Evolutionary conservation across 768 basidiomycete species (phyloP).

Genomic region (Lentinus brumalis): DNA sequence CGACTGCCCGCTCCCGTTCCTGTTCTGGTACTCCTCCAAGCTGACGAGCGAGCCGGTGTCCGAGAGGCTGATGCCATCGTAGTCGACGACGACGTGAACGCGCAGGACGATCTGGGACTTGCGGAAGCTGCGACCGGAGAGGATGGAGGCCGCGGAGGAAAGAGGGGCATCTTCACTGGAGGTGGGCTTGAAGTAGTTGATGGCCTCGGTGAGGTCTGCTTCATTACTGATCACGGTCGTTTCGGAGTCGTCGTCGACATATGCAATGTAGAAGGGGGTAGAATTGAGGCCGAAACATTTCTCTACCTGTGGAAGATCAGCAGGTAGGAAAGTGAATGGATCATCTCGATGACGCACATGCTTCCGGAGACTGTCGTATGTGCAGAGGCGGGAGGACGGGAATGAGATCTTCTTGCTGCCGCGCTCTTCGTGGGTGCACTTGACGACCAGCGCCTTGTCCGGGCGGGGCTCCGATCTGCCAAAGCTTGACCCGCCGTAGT

Average conservation of each 20-base stretch:
- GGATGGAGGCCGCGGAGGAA: slow-evolving; percentile 73
- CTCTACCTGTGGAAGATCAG: slow-evolving; percentile 59
- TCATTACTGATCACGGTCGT: slow-evolving; percentile 69
- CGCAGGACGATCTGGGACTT: slow-evolving; percentile 74
- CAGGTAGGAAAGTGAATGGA: neutral
- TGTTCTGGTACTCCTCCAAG: slow-evolving; percentile 66
- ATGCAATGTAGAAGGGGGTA: slow-evolving; percentile 71
- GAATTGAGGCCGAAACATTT: slow-evolving; percentile 79
- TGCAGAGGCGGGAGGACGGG: slow-evolving; percentile 75
- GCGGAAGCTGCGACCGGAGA: slow-evolving; percentile 64
- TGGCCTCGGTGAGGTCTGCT: slow-evolving; percentile 79
- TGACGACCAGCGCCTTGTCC: slow-evolving; percentile 79
- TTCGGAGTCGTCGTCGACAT: slow-evolving; percentile 90
- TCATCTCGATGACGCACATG: slow-evolving; percentile 51
- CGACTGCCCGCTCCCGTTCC: slow-evolving; percentile 59
- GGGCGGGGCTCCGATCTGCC: slow-evolving; percentile 48
- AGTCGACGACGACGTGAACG: slow-evolving; percentile 80
- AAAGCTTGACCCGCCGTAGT: slow-evolving; percentile 29
- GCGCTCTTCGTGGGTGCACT: slow-evolving; percentile 72
- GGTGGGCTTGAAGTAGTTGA: slow-evolving; percentile 75
- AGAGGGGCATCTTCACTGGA: slow-evolving; percentile 71
- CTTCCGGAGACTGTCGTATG: slow-evolving; percentile 68
- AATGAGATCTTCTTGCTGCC: slow-evolving; percentile 79
- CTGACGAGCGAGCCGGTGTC: slow-evolving; percentile 85
- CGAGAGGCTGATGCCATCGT: slow-evolving; percentile 88